These are phyloP conservation scores for Arthrinium puccinioides DNA, from an alignment of 2,329 filamentous ascomycete species.

Conservation along the genomic window DNA sequence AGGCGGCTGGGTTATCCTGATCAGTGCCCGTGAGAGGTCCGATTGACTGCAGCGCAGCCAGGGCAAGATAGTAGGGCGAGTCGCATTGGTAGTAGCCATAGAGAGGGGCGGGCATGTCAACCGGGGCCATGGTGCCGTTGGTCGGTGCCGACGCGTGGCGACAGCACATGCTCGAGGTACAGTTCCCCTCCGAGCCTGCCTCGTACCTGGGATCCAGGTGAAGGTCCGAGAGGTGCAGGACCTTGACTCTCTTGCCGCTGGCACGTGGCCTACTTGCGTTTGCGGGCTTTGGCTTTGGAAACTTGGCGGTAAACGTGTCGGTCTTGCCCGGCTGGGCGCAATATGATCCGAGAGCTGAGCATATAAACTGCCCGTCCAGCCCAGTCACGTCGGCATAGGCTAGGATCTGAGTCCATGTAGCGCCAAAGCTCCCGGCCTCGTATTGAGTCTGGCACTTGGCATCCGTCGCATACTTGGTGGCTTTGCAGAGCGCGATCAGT, in stretches of 20 bases:
- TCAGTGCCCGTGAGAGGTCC: conserved; percentile 48
- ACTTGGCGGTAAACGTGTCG: conserved; percentile 35
- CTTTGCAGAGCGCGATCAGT: conserved; percentile 42
- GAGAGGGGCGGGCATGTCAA: conserved; percentile 40
- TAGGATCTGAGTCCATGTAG: conserved; percentile 51
- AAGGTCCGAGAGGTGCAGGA: conserved; percentile 48
- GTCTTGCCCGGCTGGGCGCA: conserved; percentile 38
- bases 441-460: conserved; percentile 40
- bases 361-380: conserved; percentile 50
- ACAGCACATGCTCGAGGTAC: conserved; percentile 43
- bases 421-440: conserved; percentile 38
- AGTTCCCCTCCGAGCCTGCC: conserved; percentile 45
- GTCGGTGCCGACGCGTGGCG: conserved; percentile 31
- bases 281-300: conserved; percentile 46
- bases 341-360: conserved; percentile 40
- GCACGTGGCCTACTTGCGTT: conserved; percentile 33
- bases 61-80: conserved; percentile 48
- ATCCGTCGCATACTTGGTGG: conserved; percentile 37
- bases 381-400: conserved; percentile 44
- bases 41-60: conserved; percentile 48
- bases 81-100: conserved; percentile 51
- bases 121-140: conserved; percentile 25
- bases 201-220: conserved; percentile 48
- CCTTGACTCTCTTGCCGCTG: conserved; percentile 47
- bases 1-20: conserved; percentile 35